Conservation (phyloP, 2,329 filamentous ascomycete genomes). For the Colletotrichum tropicale region DNA sequence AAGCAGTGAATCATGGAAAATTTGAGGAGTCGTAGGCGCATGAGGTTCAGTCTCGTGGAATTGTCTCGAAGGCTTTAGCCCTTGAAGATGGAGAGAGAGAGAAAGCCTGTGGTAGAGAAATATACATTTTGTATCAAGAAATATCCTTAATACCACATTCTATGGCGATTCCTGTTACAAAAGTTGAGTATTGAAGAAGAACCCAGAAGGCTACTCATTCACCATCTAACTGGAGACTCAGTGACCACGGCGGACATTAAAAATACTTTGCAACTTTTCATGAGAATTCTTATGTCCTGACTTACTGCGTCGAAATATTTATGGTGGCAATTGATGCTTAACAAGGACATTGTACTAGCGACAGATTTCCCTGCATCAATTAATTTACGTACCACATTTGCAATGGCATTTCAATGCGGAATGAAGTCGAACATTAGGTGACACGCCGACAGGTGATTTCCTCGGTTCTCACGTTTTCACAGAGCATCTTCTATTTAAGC, state of each 20-base stretch:
- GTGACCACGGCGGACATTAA: not conserved
- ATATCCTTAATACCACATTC: not conserved
- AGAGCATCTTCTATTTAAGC: not conserved
- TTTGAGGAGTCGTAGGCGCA: not conserved
- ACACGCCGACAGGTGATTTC: not conserved
- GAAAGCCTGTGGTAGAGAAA: not conserved
- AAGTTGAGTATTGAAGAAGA: not conserved
- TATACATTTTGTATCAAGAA: not conserved
- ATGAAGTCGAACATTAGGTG: not conserved
- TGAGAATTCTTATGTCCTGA: not conserved
- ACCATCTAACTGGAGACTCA: not conserved
- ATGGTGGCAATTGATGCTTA: not conserved
- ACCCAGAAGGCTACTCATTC: not conserved
- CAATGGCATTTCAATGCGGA: too few relatives aligned
- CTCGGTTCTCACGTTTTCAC: not conserved
- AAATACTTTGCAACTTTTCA: not conserved
- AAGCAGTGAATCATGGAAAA: not conserved
- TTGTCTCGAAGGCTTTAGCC: not conserved
- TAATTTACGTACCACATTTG: too few relatives aligned
- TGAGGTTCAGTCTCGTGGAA: not conserved
- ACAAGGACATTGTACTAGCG: too few relatives aligned
- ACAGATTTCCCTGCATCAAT: too few relatives aligned
- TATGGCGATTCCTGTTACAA: fast-evolving
- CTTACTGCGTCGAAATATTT: fast-evolving
- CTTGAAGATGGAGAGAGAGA: not conserved